A percentile compares a stretch with the other conserved stretches of the same genome.
phyloP scores from a whole-genome alignment of 2,329 filamentous ascomycete species.

The Metarhizium album region DNA sequence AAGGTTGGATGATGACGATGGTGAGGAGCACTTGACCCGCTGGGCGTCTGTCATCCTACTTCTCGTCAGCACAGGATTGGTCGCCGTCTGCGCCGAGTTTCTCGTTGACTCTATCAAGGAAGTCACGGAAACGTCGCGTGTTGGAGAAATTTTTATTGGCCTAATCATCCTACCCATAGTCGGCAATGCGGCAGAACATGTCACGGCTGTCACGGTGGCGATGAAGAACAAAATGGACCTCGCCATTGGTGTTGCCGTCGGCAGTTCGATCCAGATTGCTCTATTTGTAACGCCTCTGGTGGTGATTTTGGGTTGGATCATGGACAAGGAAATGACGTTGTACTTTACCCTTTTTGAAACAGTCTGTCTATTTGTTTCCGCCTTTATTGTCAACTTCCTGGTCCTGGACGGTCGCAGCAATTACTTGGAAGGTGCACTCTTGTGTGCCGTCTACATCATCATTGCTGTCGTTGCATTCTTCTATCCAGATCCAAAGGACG shows the following conservation, averaged over 20 bases:
- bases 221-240: constrained; percentile 70
- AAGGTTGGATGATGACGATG: constrained; percentile 22
- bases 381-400: constrained; percentile 80
- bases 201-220: constrained; percentile 59
- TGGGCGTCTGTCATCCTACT: constrained; percentile 49
- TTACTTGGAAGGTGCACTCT: constrained; percentile 67
- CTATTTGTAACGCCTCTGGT: constrained; percentile 60
- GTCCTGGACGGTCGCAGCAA: constrained; percentile 79
- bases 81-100: constrained; percentile 60
- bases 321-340: constrained; percentile 59
- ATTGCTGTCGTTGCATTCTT: constrained; percentile 58
- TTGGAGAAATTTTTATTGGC: constrained; percentile 59
- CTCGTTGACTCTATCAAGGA: constrained; percentile 58
- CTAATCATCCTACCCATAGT: constrained; percentile 64
- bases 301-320: constrained; percentile 61
- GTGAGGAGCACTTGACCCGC: constrained; percentile 41
- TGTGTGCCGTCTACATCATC: constrained; percentile 58
- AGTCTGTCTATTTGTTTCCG: constrained; percentile 71
- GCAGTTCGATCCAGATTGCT: constrained; percentile 62
- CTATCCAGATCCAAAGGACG: constrained; percentile 43
- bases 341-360: constrained; percentile 89
- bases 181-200: constrained; percentile 63
- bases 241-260: constrained; percentile 61
- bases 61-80: constrained; percentile 51
- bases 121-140: constrained; percentile 42